Evolutionary conservation across 1,139 yeast genomes (phyloP), one percentile per base, ranked within the genome.

Genomic region (Geotrichum carabidarum): DNA sequence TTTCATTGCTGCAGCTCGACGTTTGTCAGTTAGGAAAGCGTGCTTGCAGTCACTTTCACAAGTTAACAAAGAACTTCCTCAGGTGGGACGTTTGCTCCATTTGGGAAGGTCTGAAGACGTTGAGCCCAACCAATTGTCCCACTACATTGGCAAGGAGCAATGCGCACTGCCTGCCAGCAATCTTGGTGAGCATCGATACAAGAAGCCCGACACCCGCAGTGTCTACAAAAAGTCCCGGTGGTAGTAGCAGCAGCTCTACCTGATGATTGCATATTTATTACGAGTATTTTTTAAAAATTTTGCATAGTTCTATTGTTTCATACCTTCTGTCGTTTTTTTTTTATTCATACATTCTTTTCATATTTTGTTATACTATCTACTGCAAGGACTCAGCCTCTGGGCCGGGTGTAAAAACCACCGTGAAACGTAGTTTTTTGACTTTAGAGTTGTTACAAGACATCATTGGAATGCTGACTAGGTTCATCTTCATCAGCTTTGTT

Each of bases 81-180:
- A 56, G 38, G 50, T 56, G 4, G 58, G 58, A 9, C 51, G 58
- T 9, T 27, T 56, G 27, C 46, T 56, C 15, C 58, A 56, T 37
- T 34, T 56, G 27, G 58, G 58, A 8, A 45, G 58, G 7, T 44
- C 43, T n/a, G 44, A 31, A 8, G 48, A 51, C 27, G 30, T 40
- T 7, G 56, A 56, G 40, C 55, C 55, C 8, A 44, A 53, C 11
- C 56, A 47, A 22, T 43, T 56, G 9, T 12, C 17, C 8, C 44
- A 44, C 30, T 56, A 56, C 48, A 35, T 56, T 34, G 58, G 58
- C 4, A 36, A 56, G 40, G 56, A 53, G 5, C 35, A 18, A 14
- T 27, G 47, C 9, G 56, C 56, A 8, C 9, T 41, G 22, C 58
- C 58, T 9, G 58, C 58, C 15, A 43, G n/a, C 17, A 18, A 43